Percentiles rank a stretch among this genome's conserved stretches.
These are phyloP conservation scores for Graphium sp. DNA, from an alignment of 2,329 filamentous ascomycete species.

Conservation along the genomic window DNA sequence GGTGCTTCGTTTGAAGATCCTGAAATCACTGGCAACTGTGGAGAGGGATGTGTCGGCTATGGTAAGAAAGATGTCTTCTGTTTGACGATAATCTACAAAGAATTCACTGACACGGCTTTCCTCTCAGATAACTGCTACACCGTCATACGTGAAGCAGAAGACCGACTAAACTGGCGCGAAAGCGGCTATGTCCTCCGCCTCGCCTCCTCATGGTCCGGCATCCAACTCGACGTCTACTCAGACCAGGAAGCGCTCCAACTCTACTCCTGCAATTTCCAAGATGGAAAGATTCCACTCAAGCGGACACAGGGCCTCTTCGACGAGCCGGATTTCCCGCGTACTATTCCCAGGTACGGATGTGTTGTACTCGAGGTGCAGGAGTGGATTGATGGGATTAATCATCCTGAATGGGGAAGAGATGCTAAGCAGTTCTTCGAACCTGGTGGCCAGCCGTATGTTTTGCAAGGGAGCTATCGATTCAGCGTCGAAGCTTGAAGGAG, in stretches of 20 bases:
- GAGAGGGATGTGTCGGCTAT: conserved; percentile 68
- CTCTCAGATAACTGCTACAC: conserved; percentile 48
- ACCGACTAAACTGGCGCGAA: conserved; percentile 45
- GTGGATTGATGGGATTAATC: conserved; percentile 87
- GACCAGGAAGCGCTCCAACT: conserved; percentile 83
- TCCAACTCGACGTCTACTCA: conserved; percentile 63
- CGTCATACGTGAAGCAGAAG: conserved; percentile 42
- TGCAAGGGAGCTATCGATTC: conserved; percentile 45
- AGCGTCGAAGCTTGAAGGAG: conserved; percentile 21
- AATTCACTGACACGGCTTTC: too few relatives aligned
- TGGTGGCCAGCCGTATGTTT: conserved; percentile 40
- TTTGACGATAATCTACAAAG: too few relatives aligned
- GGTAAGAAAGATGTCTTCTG: conserved; percentile 31
- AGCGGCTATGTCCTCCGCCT: conserved; percentile 47
- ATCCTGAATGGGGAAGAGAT: conserved; percentile 68
- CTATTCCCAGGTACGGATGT: conserved; percentile 64
- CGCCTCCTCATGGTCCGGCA: conserved; percentile 61
- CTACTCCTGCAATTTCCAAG: conserved; percentile 65
- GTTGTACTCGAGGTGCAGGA: conserved; percentile 85
- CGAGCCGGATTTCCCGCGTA: conserved; percentile 35
- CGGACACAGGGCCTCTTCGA: conserved; percentile 48
- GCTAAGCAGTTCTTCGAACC: conserved; percentile 43
- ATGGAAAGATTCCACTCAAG: conserved; percentile 56
- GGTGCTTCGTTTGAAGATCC: conserved; percentile 49
- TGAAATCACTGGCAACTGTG: conserved; percentile 58